Evolutionary conservation across 371 early-diverging fungal genomes (phyloP).

Genomic region (Paraphysoderma sedebokerense): DNA sequence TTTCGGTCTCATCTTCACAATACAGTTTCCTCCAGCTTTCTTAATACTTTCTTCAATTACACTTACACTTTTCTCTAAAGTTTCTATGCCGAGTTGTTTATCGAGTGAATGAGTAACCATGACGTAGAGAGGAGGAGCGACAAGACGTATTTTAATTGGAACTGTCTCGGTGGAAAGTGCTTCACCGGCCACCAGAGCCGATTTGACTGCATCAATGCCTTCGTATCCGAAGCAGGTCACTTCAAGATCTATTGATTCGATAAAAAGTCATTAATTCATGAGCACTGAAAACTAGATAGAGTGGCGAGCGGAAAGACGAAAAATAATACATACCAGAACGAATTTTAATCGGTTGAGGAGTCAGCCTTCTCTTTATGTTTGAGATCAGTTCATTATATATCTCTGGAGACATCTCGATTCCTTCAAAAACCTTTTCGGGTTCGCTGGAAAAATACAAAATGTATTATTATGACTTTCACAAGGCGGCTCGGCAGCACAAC

Average conservation of each 20-base stretch:
- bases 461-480: background rate
- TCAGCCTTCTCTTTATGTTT: slow-evolving; percentile 78
- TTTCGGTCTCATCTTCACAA: slow-evolving; percentile 74
- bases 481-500: background rate
- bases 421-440: slow-evolving; percentile 72
- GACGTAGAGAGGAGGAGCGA: slow-evolving; percentile 92
- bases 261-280: background rate
- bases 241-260: slow-evolving; percentile 62
- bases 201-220: slow-evolving; percentile 94
- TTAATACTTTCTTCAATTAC: slow-evolving; percentile 66
- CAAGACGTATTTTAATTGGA: slow-evolving; percentile 61
- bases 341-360: slow-evolving; percentile 92
- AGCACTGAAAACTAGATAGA: background rate
- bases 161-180: slow-evolving; percentile 63
- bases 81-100: slow-evolving; percentile 65
- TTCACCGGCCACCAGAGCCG: slow-evolving; percentile 82
- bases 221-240: slow-evolving; percentile 91
- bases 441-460: slow-evolving; percentile 38
- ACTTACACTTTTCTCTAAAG: slow-evolving; percentile 73
- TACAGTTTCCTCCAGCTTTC: slow-evolving; percentile 51
- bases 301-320: background rate
- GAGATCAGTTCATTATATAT: slow-evolving; percentile 55
- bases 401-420: slow-evolving; percentile 42
- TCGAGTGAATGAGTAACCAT: slow-evolving; percentile 78
- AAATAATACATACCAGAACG: slow-evolving; percentile 51